phyloP scores from a whole-genome alignment of 2,329 filamentous ascomycete species.

The Penicillium sp. region DNA sequence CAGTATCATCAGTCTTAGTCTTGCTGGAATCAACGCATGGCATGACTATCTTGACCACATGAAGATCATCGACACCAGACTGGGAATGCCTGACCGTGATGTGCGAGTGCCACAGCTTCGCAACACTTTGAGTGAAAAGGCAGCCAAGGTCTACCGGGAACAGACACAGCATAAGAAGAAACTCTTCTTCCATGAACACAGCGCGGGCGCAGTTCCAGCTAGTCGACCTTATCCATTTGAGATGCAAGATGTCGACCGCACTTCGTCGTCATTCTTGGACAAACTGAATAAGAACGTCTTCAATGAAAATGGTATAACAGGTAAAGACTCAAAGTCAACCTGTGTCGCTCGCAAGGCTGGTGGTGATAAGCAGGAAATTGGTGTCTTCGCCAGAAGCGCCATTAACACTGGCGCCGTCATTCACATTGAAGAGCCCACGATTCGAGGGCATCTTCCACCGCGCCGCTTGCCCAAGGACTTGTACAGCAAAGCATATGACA shows the following conservation, averaged over 20 bases:
- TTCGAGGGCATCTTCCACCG: conserved; percentile 41
- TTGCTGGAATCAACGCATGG: conserved; percentile 40
- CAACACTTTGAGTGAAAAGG: conserved; percentile 11
- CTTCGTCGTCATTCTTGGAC: conserved; percentile 23
- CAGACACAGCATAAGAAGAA: conserved; percentile 13
- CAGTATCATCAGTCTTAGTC: conserved; percentile 40
- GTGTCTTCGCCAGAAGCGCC: conserved; percentile 37
- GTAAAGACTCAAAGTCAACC: neutral
- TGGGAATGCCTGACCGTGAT: conserved; percentile 32
- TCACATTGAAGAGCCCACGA: conserved; percentile 43
- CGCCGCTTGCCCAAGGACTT: conserved; percentile 16
- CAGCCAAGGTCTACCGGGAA: conserved; percentile 10
- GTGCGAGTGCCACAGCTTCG: conserved; percentile 31
- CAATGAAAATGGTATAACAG: neutral
- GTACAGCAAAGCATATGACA: neutral
- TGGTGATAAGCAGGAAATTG: conserved; percentile 17
- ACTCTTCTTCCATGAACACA: conserved; percentile 37
- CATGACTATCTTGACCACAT: conserved; percentile 34
- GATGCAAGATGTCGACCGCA: conserved; percentile 30
- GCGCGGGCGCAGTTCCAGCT: conserved; percentile 29
- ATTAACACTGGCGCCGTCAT: conserved; percentile 37
- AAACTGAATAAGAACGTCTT: conserved; percentile 36
- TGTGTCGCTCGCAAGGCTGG: conserved; percentile 19
- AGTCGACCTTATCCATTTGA: conserved; percentile 39
- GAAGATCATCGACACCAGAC: conserved; percentile 25